phyloP scores from a whole-genome alignment of 148 eudicot species.

The Nepenthes mirabilis region DNA sequence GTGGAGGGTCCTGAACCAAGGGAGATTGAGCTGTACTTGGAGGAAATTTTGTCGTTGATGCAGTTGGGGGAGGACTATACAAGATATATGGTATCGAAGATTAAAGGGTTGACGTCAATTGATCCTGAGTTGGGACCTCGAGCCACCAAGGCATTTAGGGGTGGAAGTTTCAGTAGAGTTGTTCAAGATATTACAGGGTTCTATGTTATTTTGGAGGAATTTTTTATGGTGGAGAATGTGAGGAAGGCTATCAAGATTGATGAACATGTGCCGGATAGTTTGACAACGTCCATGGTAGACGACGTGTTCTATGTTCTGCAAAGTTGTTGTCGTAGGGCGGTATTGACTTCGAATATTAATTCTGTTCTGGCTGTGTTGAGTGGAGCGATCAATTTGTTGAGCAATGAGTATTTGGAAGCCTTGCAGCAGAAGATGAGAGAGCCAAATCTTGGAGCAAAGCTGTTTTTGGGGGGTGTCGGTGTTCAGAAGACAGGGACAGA shows the following conservation, averaged over 20 bases:
- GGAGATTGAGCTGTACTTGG: slow-evolving; percentile 73
- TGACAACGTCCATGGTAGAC: slow-evolving; percentile 97
- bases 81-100: slow-evolving; percentile 77
- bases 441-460: slow-evolving; percentile 86
- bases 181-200: slow-evolving; percentile 79
- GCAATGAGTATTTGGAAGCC: slow-evolving; percentile 82
- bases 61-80: slow-evolving; percentile 94
- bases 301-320: slow-evolving; percentile 89
- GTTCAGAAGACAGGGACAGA: slow-evolving; percentile 84
- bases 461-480: slow-evolving; percentile 86
- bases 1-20: slow-evolving; percentile 94
- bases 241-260: slow-evolving; percentile 93
- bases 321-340: slow-evolving; percentile 84
- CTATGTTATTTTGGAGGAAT: slow-evolving; percentile 87
- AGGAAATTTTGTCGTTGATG: slow-evolving; percentile 72
- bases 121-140: slow-evolving; percentile 75
- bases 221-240: slow-evolving; percentile 97
- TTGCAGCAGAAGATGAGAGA: slow-evolving; percentile 86
- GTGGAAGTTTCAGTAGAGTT: slow-evolving; percentile 74
- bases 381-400: slow-evolving; percentile 69
- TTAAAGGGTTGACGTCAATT: slow-evolving; percentile 67
- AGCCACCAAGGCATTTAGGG: slow-evolving; percentile 79
- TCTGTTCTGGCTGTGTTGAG: slow-evolving; percentile 76
- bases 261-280: slow-evolving; percentile 73
- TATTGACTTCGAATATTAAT: slow-evolving; percentile 78